A percentile compares a stretch with the other conserved stretches of the same genome.
These are phyloP conservation scores for Carex parvula DNA, from an alignment of 176 grass and related monocot genomes.

Conservation along the genomic window DNA sequence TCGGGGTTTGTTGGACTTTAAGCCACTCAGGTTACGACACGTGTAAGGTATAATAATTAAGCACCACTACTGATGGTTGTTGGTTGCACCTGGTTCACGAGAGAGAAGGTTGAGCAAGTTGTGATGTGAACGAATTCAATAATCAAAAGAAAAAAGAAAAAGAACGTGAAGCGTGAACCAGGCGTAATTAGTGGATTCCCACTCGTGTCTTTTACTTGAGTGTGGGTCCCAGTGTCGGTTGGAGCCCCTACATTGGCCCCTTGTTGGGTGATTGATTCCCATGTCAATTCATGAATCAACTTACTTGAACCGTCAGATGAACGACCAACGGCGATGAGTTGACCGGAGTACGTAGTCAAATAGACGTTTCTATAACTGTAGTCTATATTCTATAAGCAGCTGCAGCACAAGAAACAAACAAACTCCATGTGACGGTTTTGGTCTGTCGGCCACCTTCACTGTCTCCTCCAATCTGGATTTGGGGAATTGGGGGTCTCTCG, in stretches of 20 bases:
- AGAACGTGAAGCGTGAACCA: background rate
- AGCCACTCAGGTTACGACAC: conserved; percentile 22
- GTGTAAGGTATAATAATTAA: background rate
- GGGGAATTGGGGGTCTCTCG: no score
- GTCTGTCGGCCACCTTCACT: conserved; percentile 49
- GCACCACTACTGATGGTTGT: background rate
- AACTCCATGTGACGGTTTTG: conserved; percentile 36
- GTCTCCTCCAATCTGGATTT: conserved; percentile 21
- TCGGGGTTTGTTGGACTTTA: conserved; percentile 38
- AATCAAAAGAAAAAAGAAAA: background rate
- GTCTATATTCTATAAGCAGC: no score
- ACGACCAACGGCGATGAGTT: background rate
- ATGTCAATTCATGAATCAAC: background rate
- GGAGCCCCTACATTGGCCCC: conserved; percentile 35
- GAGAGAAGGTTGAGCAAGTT: no score
- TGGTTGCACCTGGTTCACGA: background rate
- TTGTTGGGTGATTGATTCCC: conserved; percentile 3
- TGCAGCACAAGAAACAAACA: no score
- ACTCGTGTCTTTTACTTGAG: conserved; percentile 21
- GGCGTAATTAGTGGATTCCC: background rate
- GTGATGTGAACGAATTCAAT: no score
- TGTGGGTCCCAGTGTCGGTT: conserved; percentile 47
- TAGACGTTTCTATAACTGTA: background rate
- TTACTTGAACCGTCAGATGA: conserved; percentile 23
- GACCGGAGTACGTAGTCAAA: background rate